phyloP scores from a whole-genome alignment of 2,329 filamentous ascomycete species.

The Apiospora marii region DNA sequence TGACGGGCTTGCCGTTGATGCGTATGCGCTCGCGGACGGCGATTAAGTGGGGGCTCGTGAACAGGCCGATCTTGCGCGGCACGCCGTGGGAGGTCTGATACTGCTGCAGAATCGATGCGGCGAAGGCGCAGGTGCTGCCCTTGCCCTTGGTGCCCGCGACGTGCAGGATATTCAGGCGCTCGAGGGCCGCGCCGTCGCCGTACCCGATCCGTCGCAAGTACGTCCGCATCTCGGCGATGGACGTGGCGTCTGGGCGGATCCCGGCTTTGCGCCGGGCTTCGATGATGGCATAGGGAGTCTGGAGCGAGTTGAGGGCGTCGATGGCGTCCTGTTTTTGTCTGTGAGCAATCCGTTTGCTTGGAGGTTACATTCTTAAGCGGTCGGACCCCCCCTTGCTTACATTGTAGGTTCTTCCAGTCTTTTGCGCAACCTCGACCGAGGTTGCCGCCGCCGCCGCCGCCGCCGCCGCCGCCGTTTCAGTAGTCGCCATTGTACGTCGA shows the following conservation, averaged over 20 bases:
- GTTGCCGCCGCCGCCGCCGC: not conserved
- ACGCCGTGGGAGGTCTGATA: slow-evolving; percentile 47
- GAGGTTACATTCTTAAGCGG: not conserved
- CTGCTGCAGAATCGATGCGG: slow-evolving; percentile 66
- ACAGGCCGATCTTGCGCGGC: slow-evolving; percentile 64
- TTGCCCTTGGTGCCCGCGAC: slow-evolving; percentile 82
- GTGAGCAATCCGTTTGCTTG: slow-evolving; percentile 1
- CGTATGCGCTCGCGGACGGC: slow-evolving; percentile 73
- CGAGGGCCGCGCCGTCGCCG: slow-evolving; percentile 59
- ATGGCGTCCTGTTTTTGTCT: slow-evolving; percentile 14
- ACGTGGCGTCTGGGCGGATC: slow-evolving; percentile 61
- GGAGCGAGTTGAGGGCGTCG: slow-evolving; percentile 77
- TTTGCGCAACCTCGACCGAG: slow-evolving; percentile 2
- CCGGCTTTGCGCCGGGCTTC: slow-evolving; percentile 81
- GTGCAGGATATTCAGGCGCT: slow-evolving; percentile 72
- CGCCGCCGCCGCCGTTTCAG: not conserved
- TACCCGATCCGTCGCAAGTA: slow-evolving; percentile 84
- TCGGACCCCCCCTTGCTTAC: slow-evolving; percentile 15
- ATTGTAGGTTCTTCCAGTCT: slow-evolving; percentile 27
- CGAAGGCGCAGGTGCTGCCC: slow-evolving; percentile 75
- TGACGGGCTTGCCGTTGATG: slow-evolving; percentile 65
- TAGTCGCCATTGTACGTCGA: slow-evolving; percentile 28
- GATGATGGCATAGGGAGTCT: slow-evolving; percentile 84
- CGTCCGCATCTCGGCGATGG: slow-evolving; percentile 80
- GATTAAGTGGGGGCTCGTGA: slow-evolving; percentile 74